Conservation (phyloP, 768 basidiomycete species). For the Trametes cinnabarina region DNA sequence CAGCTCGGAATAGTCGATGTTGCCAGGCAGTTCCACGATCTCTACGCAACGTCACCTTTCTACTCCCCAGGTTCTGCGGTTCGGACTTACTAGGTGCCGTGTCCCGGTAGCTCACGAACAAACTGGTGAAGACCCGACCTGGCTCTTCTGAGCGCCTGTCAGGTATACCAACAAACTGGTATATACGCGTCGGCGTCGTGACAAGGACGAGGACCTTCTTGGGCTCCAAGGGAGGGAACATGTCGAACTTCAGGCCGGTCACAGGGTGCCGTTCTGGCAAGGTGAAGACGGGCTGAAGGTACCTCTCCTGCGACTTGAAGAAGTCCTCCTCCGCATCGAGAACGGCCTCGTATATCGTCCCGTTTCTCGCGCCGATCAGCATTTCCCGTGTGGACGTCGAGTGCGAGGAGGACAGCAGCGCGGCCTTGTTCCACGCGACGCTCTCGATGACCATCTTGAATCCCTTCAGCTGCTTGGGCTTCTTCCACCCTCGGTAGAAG, state of each 20-base stretch:
- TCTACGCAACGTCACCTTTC: constrained; percentile 47
- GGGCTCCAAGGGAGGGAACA: constrained; percentile 62
- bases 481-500: constrained; percentile 76
- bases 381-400: constrained; percentile 80
- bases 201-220: constrained; percentile 69
- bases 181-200: constrained; percentile 85
- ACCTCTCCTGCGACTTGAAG: constrained; percentile 85
- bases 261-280: constrained; percentile 80
- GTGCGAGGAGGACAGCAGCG: constrained; percentile 60
- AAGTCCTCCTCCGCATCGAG: constrained; percentile 90
- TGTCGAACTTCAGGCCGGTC: constrained; percentile 82
- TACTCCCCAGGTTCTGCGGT: not conserved
- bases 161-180: constrained; percentile 77
- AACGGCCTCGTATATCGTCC: constrained; percentile 84
- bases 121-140: constrained; percentile 67
- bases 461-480: constrained; percentile 72
- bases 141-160: constrained; percentile 72
- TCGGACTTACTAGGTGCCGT: constrained; percentile 68
- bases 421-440: constrained; percentile 85
- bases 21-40: constrained; percentile 87
- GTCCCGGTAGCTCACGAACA: constrained; percentile 77
- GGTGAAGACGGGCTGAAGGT: constrained; percentile 69
- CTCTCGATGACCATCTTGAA: constrained; percentile 89
- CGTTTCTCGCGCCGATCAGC: constrained; percentile 81
- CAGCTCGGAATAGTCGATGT: constrained; percentile 71